These are phyloP conservation scores for Geranomyces michiganensis DNA, from an alignment of 192 early-diverging fungal genomes.

Conservation along the genomic window DNA sequence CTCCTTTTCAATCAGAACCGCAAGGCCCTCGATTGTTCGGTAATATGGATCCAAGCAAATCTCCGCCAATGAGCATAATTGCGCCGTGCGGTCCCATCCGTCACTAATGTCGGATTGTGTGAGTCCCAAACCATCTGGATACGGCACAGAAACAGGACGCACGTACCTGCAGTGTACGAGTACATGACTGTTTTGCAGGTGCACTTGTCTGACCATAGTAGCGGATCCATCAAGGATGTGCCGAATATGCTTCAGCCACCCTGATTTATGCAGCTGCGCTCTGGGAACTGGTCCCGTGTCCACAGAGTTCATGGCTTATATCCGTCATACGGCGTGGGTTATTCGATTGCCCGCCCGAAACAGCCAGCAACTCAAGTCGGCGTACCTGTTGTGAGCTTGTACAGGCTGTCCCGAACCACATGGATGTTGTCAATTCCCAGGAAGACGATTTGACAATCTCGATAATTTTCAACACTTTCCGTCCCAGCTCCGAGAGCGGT, in stretches of 20 bases:
- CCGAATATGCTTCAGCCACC: slow-evolving; percentile 88
- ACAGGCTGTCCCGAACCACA: slow-evolving; percentile 90
- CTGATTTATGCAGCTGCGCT: slow-evolving; percentile 61
- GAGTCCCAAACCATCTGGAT: not conserved
- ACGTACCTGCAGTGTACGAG: slow-evolving; percentile 86
- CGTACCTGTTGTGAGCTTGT: slow-evolving; percentile 80
- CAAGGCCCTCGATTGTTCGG: slow-evolving; percentile 90
- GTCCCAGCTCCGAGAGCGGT: slow-evolving; percentile 91
- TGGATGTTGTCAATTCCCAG: slow-evolving; percentile 98
- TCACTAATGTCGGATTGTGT: slow-evolving; percentile 60
- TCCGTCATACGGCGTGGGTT: not conserved
- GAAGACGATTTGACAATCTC: slow-evolving; percentile 81
- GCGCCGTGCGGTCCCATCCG: slow-evolving; percentile 98
- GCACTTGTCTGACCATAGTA: slow-evolving; percentile 79
- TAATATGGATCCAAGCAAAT: slow-evolving; percentile 96
- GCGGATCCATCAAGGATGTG: slow-evolving; percentile 79
- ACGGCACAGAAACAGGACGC: too few relatives aligned
- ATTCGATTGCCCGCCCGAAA: too few relatives aligned
- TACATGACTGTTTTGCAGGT: slow-evolving; percentile 76
- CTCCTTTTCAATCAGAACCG: slow-evolving; percentile 92
- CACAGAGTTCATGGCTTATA: slow-evolving; percentile 23
- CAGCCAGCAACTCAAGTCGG: not conserved
- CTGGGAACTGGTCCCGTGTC: slow-evolving; percentile 31
- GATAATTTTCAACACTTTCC: slow-evolving; percentile 93
- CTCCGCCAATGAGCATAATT: slow-evolving; percentile 85